Conservation (phyloP, 1,139 yeast species). For the Pichia sp. region DNA sequence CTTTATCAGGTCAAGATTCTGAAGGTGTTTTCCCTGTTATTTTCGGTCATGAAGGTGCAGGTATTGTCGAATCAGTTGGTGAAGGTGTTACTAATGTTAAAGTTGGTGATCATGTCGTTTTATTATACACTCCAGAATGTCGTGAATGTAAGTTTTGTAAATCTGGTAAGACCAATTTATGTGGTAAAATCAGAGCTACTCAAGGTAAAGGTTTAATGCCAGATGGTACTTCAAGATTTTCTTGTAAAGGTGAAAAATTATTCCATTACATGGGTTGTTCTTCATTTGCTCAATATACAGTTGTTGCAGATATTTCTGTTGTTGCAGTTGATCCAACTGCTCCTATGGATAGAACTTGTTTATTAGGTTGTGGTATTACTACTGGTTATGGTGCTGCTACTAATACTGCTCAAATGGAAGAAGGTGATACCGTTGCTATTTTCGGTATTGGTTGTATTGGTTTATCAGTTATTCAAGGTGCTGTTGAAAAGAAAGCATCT, state of each 20-base stretch:
- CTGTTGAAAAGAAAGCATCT: constrained; percentile 71
- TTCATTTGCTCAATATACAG: constrained; percentile 94
- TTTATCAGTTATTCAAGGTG: constrained; percentile 92
- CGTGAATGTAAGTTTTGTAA: constrained; percentile 89
- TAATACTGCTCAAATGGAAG: constrained; percentile 85
- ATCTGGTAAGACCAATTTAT: constrained; percentile 92
- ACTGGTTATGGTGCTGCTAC: constrained; percentile 98
- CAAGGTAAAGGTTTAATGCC: constrained; percentile 94
- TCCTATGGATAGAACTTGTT: constrained; percentile 78
- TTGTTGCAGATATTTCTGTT: constrained; percentile 95
- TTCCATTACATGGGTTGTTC: constrained; percentile 97
- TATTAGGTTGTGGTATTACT: constrained; percentile 97
- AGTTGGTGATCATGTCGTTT: constrained; percentile 86
- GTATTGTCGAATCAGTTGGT: constrained; percentile 87
- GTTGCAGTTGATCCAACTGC: constrained; percentile 87
- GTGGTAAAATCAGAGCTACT: constrained; percentile 85
- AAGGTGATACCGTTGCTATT: constrained; percentile 91
- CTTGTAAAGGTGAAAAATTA: constrained; percentile 73
- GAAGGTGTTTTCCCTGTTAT: constrained; percentile 94
- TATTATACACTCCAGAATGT: constrained; percentile 95
- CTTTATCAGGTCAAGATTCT: constrained; percentile 89
- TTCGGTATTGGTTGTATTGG: constrained; percentile 99
- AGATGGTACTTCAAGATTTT: constrained; percentile 89
- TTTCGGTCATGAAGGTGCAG: constrained; percentile 97
- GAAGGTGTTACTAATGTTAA: constrained; percentile 85